phyloP scores from a whole-genome alignment of 768 basidiomycete species.

The Auriculariales sp. region DNA sequence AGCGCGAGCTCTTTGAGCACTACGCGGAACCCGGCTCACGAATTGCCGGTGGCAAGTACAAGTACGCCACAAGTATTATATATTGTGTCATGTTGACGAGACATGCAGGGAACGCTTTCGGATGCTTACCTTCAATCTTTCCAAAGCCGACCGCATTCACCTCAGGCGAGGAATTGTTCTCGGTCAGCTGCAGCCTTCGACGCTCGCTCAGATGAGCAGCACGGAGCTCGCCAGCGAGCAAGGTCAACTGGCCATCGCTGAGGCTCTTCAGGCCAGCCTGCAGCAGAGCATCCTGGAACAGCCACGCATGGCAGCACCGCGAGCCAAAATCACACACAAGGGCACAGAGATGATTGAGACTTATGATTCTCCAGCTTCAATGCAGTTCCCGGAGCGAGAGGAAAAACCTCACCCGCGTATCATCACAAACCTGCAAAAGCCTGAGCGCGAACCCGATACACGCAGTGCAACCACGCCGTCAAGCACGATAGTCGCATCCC shows the following conservation, averaged over 20 bases:
- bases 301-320: slow-evolving; percentile 42
- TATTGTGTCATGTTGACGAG: slow-evolving; percentile 4
- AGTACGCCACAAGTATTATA: slow-evolving; percentile 31
- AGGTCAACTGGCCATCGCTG: slow-evolving; percentile 66
- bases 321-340: slow-evolving; percentile 87
- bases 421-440: too few species aligned
- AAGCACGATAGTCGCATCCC: too few species aligned
- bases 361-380: too few species aligned
- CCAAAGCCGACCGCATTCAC: slow-evolving; percentile 61
- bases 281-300: slow-evolving; percentile 67
- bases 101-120: slow-evolving; percentile 69
- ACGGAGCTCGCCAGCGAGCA: slow-evolving; percentile 85
- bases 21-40: slow-evolving; percentile 55
- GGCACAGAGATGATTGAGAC: slow-evolving; percentile 84
- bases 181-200: slow-evolving; percentile 47
- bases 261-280: slow-evolving; percentile 68
- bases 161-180: slow-evolving; percentile 70
- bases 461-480: too few species aligned
- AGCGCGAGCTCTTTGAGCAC: slow-evolving; percentile 59
- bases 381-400: too few species aligned
- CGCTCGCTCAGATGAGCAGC: slow-evolving; percentile 72
- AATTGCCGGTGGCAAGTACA: slow-evolving; percentile 65
- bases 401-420: too few species aligned
- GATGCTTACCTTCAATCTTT: slow-evolving; percentile 79
- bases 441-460: too few species aligned